Percentiles rank a stretch among this genome's conserved stretches.
Conservation (phyloP, 176 grass and related monocot species). For the Oryza punctata region DNA sequence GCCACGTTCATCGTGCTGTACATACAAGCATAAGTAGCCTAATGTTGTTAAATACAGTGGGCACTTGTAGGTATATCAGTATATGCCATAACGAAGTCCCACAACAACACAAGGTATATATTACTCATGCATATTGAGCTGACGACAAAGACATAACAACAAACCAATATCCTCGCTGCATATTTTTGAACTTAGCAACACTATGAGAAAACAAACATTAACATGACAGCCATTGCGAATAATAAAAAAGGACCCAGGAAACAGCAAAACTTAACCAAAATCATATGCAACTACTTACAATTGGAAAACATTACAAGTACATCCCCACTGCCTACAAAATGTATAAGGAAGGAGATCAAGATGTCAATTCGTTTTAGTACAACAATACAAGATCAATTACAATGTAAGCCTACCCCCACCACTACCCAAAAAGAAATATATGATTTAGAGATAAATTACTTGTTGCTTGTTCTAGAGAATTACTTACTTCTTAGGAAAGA, state of each 20-base stretch:
- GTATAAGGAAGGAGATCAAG: background rate
- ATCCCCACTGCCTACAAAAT: background rate
- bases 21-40: constrained; percentile 84
- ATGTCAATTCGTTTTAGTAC: constrained; percentile 4
- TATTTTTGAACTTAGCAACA: background rate
- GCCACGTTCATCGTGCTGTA: constrained; percentile 83
- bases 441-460: background rate
- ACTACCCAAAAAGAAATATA: background rate
- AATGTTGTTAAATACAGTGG: constrained; percentile 74
- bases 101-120: constrained; percentile 55
- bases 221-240: background rate
- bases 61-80: constrained; percentile 52
- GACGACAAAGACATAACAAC: constrained; percentile 22
- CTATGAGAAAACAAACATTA: background rate
- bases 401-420: background rate
- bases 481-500: background rate
- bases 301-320: constrained; percentile 5
- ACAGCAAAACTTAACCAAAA: background rate
- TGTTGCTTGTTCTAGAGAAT: background rate
- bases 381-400: background rate
- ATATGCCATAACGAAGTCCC: constrained; percentile 48
- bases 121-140: constrained; percentile 31
- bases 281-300: background rate
- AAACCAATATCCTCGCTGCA: constrained; percentile 10
- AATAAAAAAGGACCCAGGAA: background rate